Evolutionary conservation across 2,329 filamentous ascomycete species (phyloP).

Genomic region (Sporothrix brunneoviolacea): DNA sequence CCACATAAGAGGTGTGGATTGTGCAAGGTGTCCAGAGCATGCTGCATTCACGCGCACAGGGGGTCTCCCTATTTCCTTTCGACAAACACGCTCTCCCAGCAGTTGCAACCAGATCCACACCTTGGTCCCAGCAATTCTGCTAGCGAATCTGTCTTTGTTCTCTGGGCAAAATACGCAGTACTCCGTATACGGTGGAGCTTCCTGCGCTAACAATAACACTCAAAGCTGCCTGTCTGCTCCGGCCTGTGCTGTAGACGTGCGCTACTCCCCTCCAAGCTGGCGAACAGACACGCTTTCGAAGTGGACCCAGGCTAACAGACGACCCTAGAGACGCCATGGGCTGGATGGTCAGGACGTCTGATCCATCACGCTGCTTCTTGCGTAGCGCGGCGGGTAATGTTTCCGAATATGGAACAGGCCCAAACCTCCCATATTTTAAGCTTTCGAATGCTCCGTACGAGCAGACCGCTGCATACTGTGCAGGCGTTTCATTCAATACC

Average conservation of each 20-base stretch:
- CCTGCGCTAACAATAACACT: neutral
- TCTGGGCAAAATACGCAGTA: neutral
- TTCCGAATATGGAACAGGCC: slow-evolving; percentile 16
- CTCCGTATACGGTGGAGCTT: neutral
- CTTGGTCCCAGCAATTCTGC: neutral
- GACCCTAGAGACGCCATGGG: neutral
- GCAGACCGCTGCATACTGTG: too few species aligned
- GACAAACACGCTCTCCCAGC: too few species aligned
- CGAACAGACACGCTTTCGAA: neutral
- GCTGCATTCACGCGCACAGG: neutral
- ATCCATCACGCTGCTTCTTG: slow-evolving; percentile 3
- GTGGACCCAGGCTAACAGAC: neutral
- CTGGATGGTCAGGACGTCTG: neutral
- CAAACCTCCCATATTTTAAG: neutral
- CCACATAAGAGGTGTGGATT: neutral
- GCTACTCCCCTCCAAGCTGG: too few species aligned
- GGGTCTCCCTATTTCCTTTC: too few species aligned
- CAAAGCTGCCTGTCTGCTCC: neutral
- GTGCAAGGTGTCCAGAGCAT: neutral
- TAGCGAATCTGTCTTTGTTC: slow-evolving; percentile 5
- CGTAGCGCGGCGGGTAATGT: slow-evolving; percentile 15
- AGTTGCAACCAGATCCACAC: too few species aligned
- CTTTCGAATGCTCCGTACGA: too few species aligned
- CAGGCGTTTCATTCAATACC: too few species aligned
- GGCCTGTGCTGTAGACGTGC: too few species aligned